Conservation (phyloP, 176 grass and related monocot species). For the Metroxylon sagu region DNA sequence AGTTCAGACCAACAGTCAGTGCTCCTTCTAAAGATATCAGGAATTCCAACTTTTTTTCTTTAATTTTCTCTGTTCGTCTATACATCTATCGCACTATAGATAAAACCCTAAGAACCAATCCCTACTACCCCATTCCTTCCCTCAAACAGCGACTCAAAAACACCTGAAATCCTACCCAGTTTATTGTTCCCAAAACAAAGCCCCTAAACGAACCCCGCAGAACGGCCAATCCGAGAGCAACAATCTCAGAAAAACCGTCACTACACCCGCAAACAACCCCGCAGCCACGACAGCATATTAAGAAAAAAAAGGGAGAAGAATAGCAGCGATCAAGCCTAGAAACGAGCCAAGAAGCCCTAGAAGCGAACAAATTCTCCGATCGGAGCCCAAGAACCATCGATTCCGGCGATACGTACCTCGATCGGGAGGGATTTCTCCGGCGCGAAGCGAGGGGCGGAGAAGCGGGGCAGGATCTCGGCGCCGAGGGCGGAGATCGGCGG, state of each 20-base stretch:
- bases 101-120: background rate
- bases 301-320: no score
- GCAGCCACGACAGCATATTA: no score
- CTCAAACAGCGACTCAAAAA: background rate
- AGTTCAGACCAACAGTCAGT: no score
- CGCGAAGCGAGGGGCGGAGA: background rate
- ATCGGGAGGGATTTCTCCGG: conserved; percentile 6
- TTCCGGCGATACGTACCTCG: conserved; percentile 5
- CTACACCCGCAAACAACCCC: no score
- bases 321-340: background rate
- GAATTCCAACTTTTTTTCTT: background rate
- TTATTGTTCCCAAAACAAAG: background rate
- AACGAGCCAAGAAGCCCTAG: background rate
- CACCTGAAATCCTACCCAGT: background rate
- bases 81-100: background rate
- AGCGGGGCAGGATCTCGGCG: background rate
- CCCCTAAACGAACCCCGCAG: background rate
- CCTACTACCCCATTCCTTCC: background rate
- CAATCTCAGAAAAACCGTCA: background rate
- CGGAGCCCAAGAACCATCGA: background rate
- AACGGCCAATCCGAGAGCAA: background rate
- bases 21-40: no score
- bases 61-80: background rate
- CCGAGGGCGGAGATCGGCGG: background rate
- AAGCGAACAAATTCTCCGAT: background rate